Conservation (phyloP, 805 yeast species). For the Diddensiella transvaalensis region DNA sequence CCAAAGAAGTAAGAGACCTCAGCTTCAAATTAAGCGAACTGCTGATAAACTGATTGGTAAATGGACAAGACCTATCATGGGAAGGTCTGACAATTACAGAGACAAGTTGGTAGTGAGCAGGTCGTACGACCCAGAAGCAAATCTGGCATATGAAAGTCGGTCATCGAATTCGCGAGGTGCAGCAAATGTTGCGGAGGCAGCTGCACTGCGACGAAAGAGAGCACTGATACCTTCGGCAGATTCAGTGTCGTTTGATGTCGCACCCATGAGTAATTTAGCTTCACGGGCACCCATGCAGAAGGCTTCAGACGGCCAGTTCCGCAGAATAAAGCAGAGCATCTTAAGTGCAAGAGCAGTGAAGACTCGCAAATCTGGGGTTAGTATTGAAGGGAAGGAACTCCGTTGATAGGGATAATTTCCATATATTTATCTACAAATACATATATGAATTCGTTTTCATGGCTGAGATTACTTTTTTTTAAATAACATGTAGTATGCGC, state of each 20-base stretch:
- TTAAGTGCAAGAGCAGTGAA: conserved; percentile 45
- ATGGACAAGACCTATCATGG: conserved; percentile 98
- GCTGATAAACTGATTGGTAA: conserved; percentile 92
- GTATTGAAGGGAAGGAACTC: conserved; percentile 59
- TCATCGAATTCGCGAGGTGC: conserved; percentile 9
- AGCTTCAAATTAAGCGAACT: conserved; percentile 75
- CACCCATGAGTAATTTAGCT: conserved; percentile 58
- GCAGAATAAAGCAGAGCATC: conserved; percentile 61
- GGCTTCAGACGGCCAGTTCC: conserved; percentile 62
- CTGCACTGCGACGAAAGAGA: conserved; percentile 86
- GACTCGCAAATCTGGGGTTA: conserved; percentile 64
- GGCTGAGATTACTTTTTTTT: not conserved
- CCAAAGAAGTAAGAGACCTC: conserved; percentile 86
- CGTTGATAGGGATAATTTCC: not conserved
- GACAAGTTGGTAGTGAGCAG: conserved; percentile 72
- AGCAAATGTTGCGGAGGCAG: conserved; percentile 67
- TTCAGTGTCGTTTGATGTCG: conserved; percentile 83
- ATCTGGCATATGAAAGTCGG: conserved; percentile 12
- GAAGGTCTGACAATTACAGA: conserved; percentile 89
- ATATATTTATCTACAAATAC: conserved; percentile 4
- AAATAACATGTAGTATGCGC: not conserved
- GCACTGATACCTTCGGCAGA: conserved; percentile 95
- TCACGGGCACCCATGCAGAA: conserved; percentile 43
- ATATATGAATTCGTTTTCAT: not conserved
- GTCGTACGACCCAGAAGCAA: conserved; percentile 46